Percentiles rank a stretch among this genome's conserved stretches.
Conservation (phyloP, 2,329 filamentous ascomycete genomes). For the Delphinella strobiligena region DNA sequence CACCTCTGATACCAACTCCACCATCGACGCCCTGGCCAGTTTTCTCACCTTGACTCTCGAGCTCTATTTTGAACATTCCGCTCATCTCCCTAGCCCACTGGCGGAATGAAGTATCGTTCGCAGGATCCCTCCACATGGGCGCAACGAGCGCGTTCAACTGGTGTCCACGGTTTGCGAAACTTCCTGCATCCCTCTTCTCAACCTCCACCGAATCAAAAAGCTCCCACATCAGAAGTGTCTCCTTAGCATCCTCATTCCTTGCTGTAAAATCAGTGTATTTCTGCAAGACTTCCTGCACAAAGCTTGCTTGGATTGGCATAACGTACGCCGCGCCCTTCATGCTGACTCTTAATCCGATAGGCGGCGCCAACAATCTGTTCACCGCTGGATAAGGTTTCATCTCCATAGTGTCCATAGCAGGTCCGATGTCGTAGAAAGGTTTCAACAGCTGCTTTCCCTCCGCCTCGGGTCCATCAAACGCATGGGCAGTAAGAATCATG, state of each 20-base stretch:
- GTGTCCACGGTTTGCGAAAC: slow-evolving; percentile 17
- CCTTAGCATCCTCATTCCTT: slow-evolving; percentile 15
- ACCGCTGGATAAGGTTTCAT: too few relatives aligned
- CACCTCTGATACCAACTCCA: slow-evolving; percentile 14
- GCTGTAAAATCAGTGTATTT: too few relatives aligned
- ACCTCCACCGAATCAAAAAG: slow-evolving; percentile 15
- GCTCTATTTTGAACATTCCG: too few relatives aligned
- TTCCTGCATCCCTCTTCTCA: slow-evolving; percentile 12
- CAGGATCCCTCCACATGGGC: slow-evolving; percentile 18
- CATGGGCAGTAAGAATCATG: too few relatives aligned
- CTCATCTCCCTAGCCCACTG: slow-evolving; percentile 18
- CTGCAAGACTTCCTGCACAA: slow-evolving; percentile 12
- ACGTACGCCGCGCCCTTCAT: slow-evolving; percentile 18
- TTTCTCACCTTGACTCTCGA: slow-evolving; percentile 11
- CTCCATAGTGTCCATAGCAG: slow-evolving; percentile 14
- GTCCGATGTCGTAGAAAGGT: slow-evolving; percentile 14
- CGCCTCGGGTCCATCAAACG: slow-evolving; percentile 12
- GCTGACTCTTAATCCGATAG: slow-evolving; percentile 13
- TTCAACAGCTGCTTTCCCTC: slow-evolving; percentile 14
- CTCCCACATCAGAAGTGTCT: slow-evolving; percentile 15
- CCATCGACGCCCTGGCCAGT: slow-evolving; percentile 14
- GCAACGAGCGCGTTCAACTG: slow-evolving; percentile 19
- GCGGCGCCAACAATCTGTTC: slow-evolving; percentile 12
- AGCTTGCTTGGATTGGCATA: slow-evolving; percentile 13
- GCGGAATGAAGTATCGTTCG: slow-evolving; percentile 15